Conservation (phyloP, 306 rosid genomes). For the Citrullus colocynthis region DNA sequence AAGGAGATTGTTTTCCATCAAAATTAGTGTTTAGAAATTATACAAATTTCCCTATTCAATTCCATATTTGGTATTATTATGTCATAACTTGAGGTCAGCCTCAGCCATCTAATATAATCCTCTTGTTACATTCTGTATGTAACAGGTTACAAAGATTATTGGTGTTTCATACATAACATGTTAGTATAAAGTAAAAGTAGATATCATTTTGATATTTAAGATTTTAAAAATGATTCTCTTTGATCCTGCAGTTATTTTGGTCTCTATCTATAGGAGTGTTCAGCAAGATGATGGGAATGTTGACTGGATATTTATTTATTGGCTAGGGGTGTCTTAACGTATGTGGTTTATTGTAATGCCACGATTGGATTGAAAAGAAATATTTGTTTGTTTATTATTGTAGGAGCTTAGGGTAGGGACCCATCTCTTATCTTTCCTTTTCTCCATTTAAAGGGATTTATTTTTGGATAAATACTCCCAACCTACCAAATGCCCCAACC, state of each 20-base stretch:
- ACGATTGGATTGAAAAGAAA: neutral
- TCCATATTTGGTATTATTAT: neutral
- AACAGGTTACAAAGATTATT: too few relatives aligned
- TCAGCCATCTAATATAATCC: neutral
- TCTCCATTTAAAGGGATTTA: neutral
- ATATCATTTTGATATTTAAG: neutral
- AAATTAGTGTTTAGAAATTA: neutral
- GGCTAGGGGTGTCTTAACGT: neutral
- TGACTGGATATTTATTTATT: neutral
- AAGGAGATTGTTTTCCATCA: neutral
- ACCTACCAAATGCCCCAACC: neutral
- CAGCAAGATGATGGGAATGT: neutral
- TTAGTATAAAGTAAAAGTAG: neutral
- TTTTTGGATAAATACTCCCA: neutral
- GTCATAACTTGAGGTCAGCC: neutral
- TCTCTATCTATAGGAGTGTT: neutral
- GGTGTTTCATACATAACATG: neutral
- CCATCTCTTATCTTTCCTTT: neutral
- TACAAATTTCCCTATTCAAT: neutral
- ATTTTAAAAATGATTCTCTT: neutral
- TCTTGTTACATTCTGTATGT: too few relatives aligned
- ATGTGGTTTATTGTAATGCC: neutral
- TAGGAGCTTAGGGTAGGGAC: neutral
- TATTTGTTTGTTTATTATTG: neutral
- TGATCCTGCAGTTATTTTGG: neutral